phyloP scores from a whole-genome alignment of 78 protist species.

The Creolimax fragrantissima region DNA sequence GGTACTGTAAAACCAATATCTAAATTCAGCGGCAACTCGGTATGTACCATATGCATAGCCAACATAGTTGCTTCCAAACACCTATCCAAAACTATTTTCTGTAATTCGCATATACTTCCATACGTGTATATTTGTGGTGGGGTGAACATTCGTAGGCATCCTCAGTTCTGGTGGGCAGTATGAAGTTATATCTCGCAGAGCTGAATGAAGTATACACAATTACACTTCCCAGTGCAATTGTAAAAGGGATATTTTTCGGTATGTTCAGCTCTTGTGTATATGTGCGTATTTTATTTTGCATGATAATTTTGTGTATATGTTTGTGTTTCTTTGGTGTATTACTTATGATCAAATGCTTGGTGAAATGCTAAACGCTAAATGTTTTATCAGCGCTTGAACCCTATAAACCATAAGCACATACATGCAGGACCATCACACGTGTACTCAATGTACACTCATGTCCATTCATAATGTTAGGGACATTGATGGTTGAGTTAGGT shows the following conservation, averaged over 20 bases:
- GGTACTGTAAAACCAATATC: slow-evolving; percentile 54
- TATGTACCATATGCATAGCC: not conserved
- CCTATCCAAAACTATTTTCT: not conserved
- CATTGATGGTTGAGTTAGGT: slow-evolving; percentile 17
- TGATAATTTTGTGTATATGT: not conserved
- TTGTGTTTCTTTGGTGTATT: not conserved
- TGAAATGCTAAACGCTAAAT: no score
- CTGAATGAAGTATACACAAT: slow-evolving; percentile 50
- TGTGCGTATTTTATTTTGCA: not conserved
- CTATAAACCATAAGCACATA: no score
- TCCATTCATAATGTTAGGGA: slow-evolving; percentile 21
- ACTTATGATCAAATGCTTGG: slow-evolving; percentile 11
- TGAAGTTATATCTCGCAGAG: slow-evolving; percentile 20
- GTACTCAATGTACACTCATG: no score
- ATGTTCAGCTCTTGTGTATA: not conserved
- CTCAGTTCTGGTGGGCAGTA: slow-evolving; percentile 51
- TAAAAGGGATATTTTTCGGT: slow-evolving; percentile 61
- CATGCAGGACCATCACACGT: no score
- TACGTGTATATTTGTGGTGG: no score
- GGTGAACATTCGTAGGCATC: slow-evolving; percentile 22
- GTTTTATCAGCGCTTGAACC: no score
- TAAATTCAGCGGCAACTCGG: slow-evolving; percentile 62
- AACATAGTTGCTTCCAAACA: not conserved
- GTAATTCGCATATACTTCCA: not conserved
- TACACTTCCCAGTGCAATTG: slow-evolving; percentile 58